A percentile compares a stretch with the other conserved stretches of the same genome.
Evolutionary conservation across 495 filamentous ascomycete genomes (phyloP).

Genomic region (Parathielavia hyrcaniae): DNA sequence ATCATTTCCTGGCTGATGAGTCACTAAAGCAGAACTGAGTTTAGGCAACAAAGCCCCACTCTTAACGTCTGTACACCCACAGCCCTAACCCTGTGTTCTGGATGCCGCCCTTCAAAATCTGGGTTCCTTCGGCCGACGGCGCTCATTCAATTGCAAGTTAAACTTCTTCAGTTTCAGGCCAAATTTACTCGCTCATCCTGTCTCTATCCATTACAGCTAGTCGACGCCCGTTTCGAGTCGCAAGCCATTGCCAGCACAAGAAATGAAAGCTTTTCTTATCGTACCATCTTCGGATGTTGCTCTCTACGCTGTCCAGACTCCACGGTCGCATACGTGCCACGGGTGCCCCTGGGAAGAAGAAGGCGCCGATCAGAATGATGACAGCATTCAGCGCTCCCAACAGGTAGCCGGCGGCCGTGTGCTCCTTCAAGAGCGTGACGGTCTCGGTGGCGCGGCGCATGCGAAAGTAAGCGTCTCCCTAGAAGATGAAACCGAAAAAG

Average conservation of each 20-base stretch:
- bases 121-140: too few species aligned
- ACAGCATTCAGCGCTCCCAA: constrained; percentile 59
- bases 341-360: constrained; percentile 68
- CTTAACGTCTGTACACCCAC: too few species aligned
- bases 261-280: constrained; percentile 56
- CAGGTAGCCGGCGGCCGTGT: constrained; percentile 55
- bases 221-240: constrained; percentile 8
- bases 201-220: too few species aligned
- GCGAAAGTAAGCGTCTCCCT: constrained; percentile 79
- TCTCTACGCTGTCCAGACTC: too few species aligned
- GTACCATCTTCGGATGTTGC: constrained; percentile 49
- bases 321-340: constrained; percentile 75
- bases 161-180: too few species aligned
- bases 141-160: too few species aligned
- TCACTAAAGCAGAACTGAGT: too few species aligned
- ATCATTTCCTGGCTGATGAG: too few species aligned
- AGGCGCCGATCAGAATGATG: constrained; percentile 64
- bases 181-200: too few species aligned
- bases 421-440: constrained; percentile 50
- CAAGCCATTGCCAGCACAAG: constrained; percentile 57
- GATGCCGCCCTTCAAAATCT: too few species aligned
- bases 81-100: too few species aligned
- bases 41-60: too few species aligned
- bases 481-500: constrained; percentile 93
- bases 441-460: constrained; percentile 69